A percentile compares a stretch with the other conserved stretches of the same genome.
phyloP scores from a whole-genome alignment of 2,329 filamentous ascomycete species.

The Penicillium corylophilum region DNA sequence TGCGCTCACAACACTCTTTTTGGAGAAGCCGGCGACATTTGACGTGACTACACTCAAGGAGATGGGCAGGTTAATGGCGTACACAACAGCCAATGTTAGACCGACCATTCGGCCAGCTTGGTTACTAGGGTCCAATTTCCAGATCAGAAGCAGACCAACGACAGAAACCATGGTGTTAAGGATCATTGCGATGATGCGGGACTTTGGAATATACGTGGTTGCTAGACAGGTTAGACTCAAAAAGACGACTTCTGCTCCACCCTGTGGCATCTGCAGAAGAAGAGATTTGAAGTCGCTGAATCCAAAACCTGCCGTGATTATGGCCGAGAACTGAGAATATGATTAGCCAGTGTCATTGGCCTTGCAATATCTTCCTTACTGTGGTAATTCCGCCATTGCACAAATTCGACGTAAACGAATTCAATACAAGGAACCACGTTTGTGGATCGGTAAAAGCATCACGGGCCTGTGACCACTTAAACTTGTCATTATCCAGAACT shows the following conservation, averaged over 20 bases:
- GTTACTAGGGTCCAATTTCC: conserved; percentile 16
- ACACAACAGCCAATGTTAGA: conserved; percentile 27
- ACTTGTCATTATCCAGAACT: conserved; percentile 6
- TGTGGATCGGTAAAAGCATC: conserved; percentile 14
- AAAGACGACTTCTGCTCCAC: conserved; percentile 16
- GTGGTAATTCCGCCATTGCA: conserved; percentile 18
- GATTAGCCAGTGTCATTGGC: neutral
- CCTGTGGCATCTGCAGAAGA: conserved; percentile 20
- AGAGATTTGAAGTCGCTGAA: conserved; percentile 16
- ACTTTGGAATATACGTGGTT: conserved; percentile 19
- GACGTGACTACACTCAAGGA: conserved; percentile 28
- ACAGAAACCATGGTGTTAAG: conserved; percentile 23
- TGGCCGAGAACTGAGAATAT: conserved; percentile 11
- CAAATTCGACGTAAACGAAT: conserved; percentile 12
- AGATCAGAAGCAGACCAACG: conserved; percentile 29
- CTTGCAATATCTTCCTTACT: neutral
- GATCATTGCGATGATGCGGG: conserved; percentile 23
- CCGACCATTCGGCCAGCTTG: conserved; percentile 27
- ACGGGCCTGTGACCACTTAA: conserved; percentile 13
- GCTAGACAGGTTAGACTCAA: conserved; percentile 15
- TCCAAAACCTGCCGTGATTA: conserved; percentile 18
- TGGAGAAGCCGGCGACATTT: conserved; percentile 34
- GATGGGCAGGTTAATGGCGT: conserved; percentile 31
- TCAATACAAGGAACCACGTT: conserved; percentile 13
- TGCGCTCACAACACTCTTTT: conserved; percentile 35